Conservation (phyloP, 1,284 basidiomycete species). For the Trichosporon faecale region DNA sequence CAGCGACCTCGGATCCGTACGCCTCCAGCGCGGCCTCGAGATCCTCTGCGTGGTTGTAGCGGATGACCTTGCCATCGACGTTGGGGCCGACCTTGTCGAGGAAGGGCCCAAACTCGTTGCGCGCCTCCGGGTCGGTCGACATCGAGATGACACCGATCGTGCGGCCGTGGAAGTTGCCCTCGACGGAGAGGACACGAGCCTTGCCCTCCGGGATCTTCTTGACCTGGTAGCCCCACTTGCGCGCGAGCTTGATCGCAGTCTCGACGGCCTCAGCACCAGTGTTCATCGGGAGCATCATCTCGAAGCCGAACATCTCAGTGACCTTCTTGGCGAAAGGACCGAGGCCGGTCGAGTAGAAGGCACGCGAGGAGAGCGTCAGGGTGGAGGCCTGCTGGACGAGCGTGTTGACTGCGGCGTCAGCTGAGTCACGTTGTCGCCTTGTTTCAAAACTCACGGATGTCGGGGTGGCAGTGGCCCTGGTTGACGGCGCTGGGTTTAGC, state of each 20-base stretch:
- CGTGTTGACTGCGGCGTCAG: conserved; percentile 64
- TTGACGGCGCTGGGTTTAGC: conserved; percentile 67
- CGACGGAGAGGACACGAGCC: conserved; percentile 82
- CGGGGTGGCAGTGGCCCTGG: conserved; percentile 92
- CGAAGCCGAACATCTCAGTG: conserved; percentile 79
- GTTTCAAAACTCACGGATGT: conserved; percentile 39
- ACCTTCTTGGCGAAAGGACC: conserved; percentile 84
- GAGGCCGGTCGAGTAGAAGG: conserved; percentile 92
- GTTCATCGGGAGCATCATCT: conserved; percentile 99
- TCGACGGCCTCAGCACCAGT: conserved; percentile 98
- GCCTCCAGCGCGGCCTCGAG: conserved; percentile 75
- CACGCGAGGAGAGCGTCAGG: conserved; percentile 89
- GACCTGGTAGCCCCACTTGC: conserved; percentile 86
- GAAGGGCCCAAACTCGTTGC: conserved; percentile 86
- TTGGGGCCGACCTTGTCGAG: conserved; percentile 76
- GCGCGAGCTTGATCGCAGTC: conserved; percentile 71
- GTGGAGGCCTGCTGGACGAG: conserved; percentile 82
- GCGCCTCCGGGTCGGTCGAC: conserved; percentile 91
- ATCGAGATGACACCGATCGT: conserved; percentile 87
- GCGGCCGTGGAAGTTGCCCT: conserved; percentile 93
- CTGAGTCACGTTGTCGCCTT: neutral
- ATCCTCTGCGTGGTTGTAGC: conserved; percentile 79
- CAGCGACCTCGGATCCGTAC: conserved; percentile 80
- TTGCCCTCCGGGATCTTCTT: conserved; percentile 79
- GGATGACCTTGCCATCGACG: conserved; percentile 60